A percentile compares a stretch with the other conserved stretches of the same genome.
Evolutionary conservation across 2,329 filamentous ascomycete species (phyloP).

Genomic region (Claviceps fusiformis): DNA sequence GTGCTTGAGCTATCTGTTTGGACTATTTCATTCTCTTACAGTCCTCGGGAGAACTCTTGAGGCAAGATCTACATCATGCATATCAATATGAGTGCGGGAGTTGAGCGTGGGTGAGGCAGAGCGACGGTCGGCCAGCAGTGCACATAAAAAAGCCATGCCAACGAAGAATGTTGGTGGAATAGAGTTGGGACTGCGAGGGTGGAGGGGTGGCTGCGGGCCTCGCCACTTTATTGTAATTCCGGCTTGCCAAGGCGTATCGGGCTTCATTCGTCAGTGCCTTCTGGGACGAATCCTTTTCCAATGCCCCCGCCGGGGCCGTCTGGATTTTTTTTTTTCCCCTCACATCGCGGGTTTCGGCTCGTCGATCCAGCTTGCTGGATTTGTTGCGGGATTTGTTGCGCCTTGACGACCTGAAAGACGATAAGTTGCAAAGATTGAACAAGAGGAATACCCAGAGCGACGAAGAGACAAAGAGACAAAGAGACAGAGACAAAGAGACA

Average conservation of each 20-base stretch:
- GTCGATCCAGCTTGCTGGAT: neutral
- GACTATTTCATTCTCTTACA: neutral
- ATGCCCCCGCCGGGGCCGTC: neutral
- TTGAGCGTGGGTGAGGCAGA: neutral
- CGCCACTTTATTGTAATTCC: conserved; percentile 3
- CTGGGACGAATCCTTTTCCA: neutral
- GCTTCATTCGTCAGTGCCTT: conserved; percentile 4
- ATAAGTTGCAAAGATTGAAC: neutral
- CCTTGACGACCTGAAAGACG: neutral
- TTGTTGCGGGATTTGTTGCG: neutral
- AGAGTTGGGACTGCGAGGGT: neutral
- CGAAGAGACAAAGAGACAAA: neutral
- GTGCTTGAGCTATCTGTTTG: neutral
- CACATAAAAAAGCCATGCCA: neutral
- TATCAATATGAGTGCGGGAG: neutral
- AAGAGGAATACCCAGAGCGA: neutral
- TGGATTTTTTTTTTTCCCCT: neutral
- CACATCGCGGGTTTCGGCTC: neutral
- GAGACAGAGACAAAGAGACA: neutral
- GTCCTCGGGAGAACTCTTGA: neutral
- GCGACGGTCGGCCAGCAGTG: neutral
- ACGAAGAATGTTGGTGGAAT: neutral
- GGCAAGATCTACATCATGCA: neutral
- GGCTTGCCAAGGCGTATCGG: conserved; percentile 2
- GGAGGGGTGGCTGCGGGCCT: conserved; percentile 3